These are phyloP conservation scores for Lyophyllum semitale DNA, from an alignment of 768 basidiomycete genomes.

Conservation along the genomic window DNA sequence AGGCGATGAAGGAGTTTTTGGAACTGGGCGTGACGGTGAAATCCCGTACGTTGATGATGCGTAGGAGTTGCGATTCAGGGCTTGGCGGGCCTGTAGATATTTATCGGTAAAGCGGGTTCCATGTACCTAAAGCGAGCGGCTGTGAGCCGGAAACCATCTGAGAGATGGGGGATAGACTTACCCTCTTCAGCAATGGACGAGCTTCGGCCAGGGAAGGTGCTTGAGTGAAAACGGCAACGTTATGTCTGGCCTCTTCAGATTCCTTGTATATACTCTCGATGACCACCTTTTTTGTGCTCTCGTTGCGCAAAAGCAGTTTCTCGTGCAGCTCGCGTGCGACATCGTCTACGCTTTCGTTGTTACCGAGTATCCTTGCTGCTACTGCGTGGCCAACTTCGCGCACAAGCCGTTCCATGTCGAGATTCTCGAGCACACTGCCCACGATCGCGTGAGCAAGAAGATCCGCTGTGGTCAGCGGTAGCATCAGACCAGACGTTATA, in stretches of 20 bases:
- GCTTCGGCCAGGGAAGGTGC: conserved; percentile 74
- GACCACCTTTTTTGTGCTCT: conserved; percentile 95
- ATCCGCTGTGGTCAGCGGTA: conserved; percentile 94
- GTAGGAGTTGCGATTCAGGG: conserved; percentile 55
- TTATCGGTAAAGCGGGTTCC: conserved; percentile 98
- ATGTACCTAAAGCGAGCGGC: conserved; percentile 59
- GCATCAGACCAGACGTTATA: conserved; percentile 95
- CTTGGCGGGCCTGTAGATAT: conserved; percentile 77
- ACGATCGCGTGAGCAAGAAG: conserved; percentile 95
- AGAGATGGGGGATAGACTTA: conserved; percentile 33
- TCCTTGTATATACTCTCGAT: conserved; percentile 97
- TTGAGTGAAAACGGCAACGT: conserved; percentile 82
- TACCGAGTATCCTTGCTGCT: conserved; percentile 87
- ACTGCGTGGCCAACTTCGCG: conserved; percentile 94
- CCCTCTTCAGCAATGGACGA: conserved; percentile 76
- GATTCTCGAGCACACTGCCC: conserved; percentile 93
- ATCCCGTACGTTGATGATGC: conserved; percentile 52
- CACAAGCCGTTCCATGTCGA: conserved; percentile 97
- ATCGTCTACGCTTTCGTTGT: conserved; percentile 95
- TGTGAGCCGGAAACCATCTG: conserved; percentile 9
- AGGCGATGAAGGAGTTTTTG: conserved; percentile 42
- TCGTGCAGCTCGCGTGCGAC: conserved; percentile 95
- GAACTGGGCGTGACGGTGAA: conserved; percentile 43
- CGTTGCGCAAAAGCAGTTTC: conserved; percentile 85
- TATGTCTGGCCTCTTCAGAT: conserved; percentile 85